Percentiles rank a stretch among this genome's conserved stretches.
Conservation (phyloP, 2,329 filamentous ascomycete species). For the Penicillium sp. region DNA sequence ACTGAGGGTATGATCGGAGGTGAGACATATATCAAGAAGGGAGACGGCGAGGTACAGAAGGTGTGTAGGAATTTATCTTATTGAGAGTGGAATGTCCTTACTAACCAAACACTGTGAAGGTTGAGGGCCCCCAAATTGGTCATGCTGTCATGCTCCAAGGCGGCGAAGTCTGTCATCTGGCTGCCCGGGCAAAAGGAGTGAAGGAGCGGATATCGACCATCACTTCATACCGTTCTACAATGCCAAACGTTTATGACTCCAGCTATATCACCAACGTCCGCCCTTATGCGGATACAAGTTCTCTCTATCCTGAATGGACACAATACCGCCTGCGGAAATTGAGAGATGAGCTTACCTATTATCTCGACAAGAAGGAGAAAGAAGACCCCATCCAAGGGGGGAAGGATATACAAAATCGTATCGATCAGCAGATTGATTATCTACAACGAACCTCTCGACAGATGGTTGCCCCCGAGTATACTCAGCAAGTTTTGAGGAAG, state of each 20-base stretch:
- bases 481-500: conserved; percentile 3
- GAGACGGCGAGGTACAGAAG: conserved; percentile 20
- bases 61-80: neutral
- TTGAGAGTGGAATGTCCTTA: too few species aligned
- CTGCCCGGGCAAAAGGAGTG: conserved; percentile 23
- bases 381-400: neutral
- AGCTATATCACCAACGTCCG: conserved; percentile 25
- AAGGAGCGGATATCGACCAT: conserved; percentile 29
- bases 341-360: conserved; percentile 11
- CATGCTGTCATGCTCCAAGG: conserved; percentile 30
- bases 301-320: conserved; percentile 24
- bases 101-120: neutral
- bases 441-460: conserved; percentile 14
- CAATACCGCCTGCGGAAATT: conserved; percentile 22
- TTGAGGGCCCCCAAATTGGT: conserved; percentile 19
- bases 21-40: conserved; percentile 27
- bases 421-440: conserved; percentile 13
- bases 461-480: conserved; percentile 12
- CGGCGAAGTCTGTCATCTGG: conserved; percentile 27
- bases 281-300: conserved; percentile 15
- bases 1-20: conserved; percentile 29
- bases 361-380: conserved; percentile 4
- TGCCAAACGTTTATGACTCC: conserved; percentile 20
- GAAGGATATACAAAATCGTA: conserved; percentile 1
- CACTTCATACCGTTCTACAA: conserved; percentile 26